Evolutionary conservation across 345 rosid genomes (phyloP).

Genomic region (Streptanthus diversifolius): DNA sequence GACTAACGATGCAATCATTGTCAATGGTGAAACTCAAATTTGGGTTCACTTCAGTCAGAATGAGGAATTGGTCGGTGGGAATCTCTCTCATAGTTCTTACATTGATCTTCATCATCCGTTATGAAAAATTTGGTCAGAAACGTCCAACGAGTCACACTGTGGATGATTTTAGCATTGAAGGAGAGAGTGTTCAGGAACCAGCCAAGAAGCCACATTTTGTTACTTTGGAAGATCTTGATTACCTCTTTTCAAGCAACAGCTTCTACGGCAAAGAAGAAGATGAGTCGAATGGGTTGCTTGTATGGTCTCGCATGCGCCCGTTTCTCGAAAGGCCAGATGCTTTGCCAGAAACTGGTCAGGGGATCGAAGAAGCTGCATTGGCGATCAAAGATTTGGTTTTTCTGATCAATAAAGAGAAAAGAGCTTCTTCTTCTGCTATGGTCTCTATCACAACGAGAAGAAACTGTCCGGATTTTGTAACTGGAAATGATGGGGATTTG

Average conservation of each 20-base stretch:
- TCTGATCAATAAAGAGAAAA: slow-evolving; percentile 36
- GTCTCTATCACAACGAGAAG: slow-evolving; percentile 17
- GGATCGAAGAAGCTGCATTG: slow-evolving; percentile 68
- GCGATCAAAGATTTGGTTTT: slow-evolving; percentile 54
- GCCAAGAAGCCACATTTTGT: slow-evolving; percentile 42
- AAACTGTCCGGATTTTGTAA: slow-evolving; percentile 57
- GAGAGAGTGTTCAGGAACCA: slow-evolving; percentile 23
- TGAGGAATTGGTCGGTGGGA: slow-evolving; percentile 88
- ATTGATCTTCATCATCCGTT: slow-evolving; percentile 48
- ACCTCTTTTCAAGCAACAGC: slow-evolving; percentile 49
- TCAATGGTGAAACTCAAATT: slow-evolving; percentile 32
- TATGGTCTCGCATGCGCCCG: slow-evolving; percentile 61
- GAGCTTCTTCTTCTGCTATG: slow-evolving; percentile 24
- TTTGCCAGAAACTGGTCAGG: slow-evolving; percentile 69
- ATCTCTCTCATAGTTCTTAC: slow-evolving; percentile 52
- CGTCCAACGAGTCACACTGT: slow-evolving; percentile 39
- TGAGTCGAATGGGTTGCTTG: slow-evolving; percentile 45
- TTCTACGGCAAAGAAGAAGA: slow-evolving; percentile 36
- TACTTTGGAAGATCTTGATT: slow-evolving; percentile 49
- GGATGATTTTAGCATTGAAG: slow-evolving; percentile 27
- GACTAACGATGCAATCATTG: not conserved
- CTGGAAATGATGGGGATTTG: slow-evolving; percentile 26
- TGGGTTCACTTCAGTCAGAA: slow-evolving; percentile 37
- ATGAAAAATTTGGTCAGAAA: slow-evolving; percentile 49
- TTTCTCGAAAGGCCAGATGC: slow-evolving; percentile 72